Percentiles rank a stretch among this genome's conserved stretches.
phyloP scores from a whole-genome alignment of 164 flowering plant genomes.

The Piper betle region DNA sequence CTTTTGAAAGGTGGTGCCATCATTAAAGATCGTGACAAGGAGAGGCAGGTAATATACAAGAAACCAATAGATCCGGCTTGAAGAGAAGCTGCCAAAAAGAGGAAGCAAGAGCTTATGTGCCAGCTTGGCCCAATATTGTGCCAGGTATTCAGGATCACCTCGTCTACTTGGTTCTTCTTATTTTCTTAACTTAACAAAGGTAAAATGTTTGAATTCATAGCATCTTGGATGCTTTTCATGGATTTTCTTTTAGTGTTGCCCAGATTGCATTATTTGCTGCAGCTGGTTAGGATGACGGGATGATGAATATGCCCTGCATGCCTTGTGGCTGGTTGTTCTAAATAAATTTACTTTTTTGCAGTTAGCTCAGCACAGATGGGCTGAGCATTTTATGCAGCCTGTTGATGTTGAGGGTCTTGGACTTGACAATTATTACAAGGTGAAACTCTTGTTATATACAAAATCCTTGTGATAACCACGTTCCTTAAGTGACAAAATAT shows the following conservation, averaged over 20 bases:
- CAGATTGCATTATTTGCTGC: no score
- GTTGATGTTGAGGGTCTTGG: constrained; percentile 82
- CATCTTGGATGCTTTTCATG: no score
- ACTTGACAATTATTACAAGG: constrained; percentile 74
- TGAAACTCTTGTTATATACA: constrained; percentile 8
- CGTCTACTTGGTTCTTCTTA: background rate
- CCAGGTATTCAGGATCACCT: constrained; percentile 25
- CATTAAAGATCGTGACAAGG: constrained; percentile 62
- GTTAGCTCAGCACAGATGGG: constrained; percentile 84
- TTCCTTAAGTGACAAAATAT: no score
- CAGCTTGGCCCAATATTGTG: constrained; percentile 59
- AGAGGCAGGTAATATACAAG: constrained; percentile 29
- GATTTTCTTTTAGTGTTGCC: no score
- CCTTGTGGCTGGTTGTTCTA: no score
- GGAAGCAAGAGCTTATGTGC: constrained; percentile 88
- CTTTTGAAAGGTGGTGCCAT: constrained; percentile 42
- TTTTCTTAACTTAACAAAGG: no score
- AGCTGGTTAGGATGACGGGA: no score
- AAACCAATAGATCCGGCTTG: constrained; percentile 49
- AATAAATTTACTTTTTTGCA: no score
- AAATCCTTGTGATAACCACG: no score
- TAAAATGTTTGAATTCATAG: no score
- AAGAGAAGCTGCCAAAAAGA: constrained; percentile 57
- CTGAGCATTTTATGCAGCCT: constrained; percentile 80
- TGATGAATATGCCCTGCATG: no score